Base-by-base conservation (phyloP, 2,329 filamentous ascomycete species). In the Penicillium sp. region DNA sequence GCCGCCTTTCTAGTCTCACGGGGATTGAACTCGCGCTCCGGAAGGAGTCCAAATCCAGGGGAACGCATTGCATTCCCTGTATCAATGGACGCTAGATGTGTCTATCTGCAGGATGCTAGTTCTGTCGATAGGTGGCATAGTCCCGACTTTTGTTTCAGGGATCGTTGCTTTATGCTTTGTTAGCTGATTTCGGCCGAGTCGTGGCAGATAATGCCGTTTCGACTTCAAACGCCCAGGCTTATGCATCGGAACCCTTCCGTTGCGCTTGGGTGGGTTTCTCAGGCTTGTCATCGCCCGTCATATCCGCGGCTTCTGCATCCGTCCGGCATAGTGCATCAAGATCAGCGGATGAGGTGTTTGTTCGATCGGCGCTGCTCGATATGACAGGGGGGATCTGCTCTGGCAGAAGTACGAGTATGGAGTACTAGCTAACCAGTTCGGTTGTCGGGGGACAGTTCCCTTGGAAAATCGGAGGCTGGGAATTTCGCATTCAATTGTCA, bases 221-320 rank as follows among this genome's bases (percentile, higher is more conserved):
- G 31, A 43, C 35, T 49, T 50, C 43, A 31, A 33, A 43, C 19
- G 6, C 16, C 50, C 29, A 46, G 44, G 35, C 24, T 52, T 42
- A 48, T 57, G 51, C 44, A 57, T 37, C 57, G 52, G 57, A 42
- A 54, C 49, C 24, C 26, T 47, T 37, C 55, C 55, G 27, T 48
- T 42, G 16, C 21, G 10, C 37, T 47, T 54, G 19, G 13, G 8
- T 50, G 29, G 31, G 24, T 31, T 48, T 31, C n/a, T 19, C 10
- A 22, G 22, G n/a, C 21, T 54, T 49, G 14, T 42, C 19, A 42
- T 22, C 19, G 10, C n/a, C 19, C 13, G 19, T 22, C 39, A 42
- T 42, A 42, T 9, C 48, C 53, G 42, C 52, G 47, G 51, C 37
- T 39, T 57, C 37, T 45, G 39, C 27, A 35, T 35, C 9, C 19